Conservation (phyloP, 2,329 filamentous ascomycete species). For the Claviceps digitariae region DNA sequence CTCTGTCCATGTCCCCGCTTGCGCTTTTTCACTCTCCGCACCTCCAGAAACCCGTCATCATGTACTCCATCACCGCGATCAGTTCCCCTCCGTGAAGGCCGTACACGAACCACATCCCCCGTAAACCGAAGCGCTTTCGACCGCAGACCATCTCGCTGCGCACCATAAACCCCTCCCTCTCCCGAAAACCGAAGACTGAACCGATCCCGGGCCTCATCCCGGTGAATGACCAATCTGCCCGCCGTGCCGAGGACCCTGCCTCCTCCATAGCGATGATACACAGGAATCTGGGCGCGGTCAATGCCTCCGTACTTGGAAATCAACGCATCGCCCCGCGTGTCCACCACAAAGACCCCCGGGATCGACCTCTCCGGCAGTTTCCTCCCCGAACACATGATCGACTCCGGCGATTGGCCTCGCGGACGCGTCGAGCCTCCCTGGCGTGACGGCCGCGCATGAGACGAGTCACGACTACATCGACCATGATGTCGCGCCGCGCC, state of each 20-base stretch:
- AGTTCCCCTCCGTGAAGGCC: slow-evolving; percentile 11
- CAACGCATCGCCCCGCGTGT: slow-evolving; percentile 63
- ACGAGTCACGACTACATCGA: neutral
- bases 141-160: slow-evolving; percentile 34
- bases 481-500: slow-evolving; percentile 2
- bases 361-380: neutral
- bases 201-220: slow-evolving; percentile 42
- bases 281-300: slow-evolving; percentile 57
- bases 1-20: slow-evolving; percentile 18
- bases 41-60: slow-evolving; percentile 34
- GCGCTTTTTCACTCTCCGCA: slow-evolving; percentile 29
- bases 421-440: too few species aligned
- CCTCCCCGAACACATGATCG: too few species aligned
- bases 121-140: slow-evolving; percentile 23
- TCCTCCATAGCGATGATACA: slow-evolving; percentile 54
- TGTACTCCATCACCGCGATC: slow-evolving; percentile 7
- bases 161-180: slow-evolving; percentile 21
- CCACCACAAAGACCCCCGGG: slow-evolving; percentile 40
- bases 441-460: neutral
- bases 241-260: slow-evolving; percentile 58
- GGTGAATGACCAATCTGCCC: slow-evolving; percentile 50
- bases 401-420: too few species aligned
- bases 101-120: slow-evolving; percentile 27
- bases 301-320: slow-evolving; percentile 57
- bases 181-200: slow-evolving; percentile 35